Evolutionary conservation across 352 stramenopile species (phyloP), one percentile per base, ranked within the genome.

Genomic region (Phytophthora gonapodyides): DNA sequence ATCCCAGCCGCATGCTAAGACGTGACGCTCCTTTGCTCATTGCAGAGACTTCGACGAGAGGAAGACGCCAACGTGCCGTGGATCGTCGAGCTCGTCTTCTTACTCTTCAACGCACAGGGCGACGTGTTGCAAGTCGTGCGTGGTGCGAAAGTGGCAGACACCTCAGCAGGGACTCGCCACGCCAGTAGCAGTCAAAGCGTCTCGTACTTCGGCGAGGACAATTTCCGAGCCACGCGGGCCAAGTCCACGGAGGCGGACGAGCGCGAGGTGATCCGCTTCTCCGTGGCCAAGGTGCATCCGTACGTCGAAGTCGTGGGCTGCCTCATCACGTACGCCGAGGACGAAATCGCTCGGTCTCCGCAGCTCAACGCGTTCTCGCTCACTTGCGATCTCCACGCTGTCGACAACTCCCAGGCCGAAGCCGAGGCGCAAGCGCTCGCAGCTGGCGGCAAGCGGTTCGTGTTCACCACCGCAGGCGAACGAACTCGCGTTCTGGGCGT

Each of bases 61-160:
- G 47, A 62, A 38, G 72, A 78, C 27, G 67, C 73, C 5, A 44
- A 47, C 24, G 61, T 59, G 27, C 57, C 61, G 35, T 87, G 78
- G 78, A 66, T 83, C 60, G 66, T 76, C 6, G 78, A 87, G 61
- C 43, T 83, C 21, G 71, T 73, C 4, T 78, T 78, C 35, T 64
- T 83, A 21, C 65, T 84, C 33, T 84, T 87, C 41, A 82, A 84
- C 30, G 73, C 75, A n/a, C 78, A 87, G 71, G 78, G 78, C 15
- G 69, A 78, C 8, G 62, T 84, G 10, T 57, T 87, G 51, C 75
- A 84, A 45, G 59, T 83, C 19, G 46, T 69, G 10, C 77, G 77
- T 13, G 69, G 73, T 7, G 42, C 49, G 12, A 65, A 40, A 27
- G 17, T 43, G 46, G n/a, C 21, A 38, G 48, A 62, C 12, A 27